phyloP scores from a whole-genome alignment of 345 rosid genomes.

The Euphorbia tirucalli region DNA sequence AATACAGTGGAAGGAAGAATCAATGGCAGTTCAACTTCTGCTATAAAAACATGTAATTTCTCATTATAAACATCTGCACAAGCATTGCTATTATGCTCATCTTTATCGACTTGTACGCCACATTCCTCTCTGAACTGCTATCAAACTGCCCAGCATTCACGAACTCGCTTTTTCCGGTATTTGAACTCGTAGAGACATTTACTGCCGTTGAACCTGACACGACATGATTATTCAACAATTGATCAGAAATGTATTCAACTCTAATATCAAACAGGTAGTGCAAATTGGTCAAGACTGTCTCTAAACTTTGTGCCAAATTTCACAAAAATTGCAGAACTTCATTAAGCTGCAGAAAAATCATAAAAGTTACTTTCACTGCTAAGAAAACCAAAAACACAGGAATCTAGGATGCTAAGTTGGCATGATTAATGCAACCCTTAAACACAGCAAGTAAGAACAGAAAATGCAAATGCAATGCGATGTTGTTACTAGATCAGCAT shows the following conservation, averaged over 20 bases:
- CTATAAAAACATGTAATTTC: constrained; percentile 42
- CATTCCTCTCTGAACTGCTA: constrained; percentile 28
- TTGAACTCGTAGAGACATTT: constrained; percentile 64
- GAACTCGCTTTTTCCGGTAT: constrained; percentile 59
- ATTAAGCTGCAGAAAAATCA: background rate
- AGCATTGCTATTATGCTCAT: constrained; percentile 27
- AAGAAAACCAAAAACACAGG: too few relatives aligned
- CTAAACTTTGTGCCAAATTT: background rate
- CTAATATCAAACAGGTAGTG: background rate
- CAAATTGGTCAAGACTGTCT: too few relatives aligned
- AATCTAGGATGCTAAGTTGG: too few relatives aligned
- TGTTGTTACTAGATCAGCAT: too few relatives aligned
- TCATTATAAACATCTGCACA: constrained; percentile 23
- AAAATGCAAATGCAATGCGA: too few relatives aligned
- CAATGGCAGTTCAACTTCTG: constrained; percentile 11
- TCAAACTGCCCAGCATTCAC: constrained; percentile 65
- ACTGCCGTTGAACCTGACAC: constrained; percentile 63
- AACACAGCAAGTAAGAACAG: too few relatives aligned
- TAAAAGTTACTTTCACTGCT: too few relatives aligned
- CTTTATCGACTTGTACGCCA: constrained; percentile 14
- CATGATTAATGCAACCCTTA: too few relatives aligned
- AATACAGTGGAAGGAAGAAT: constrained; percentile 7
- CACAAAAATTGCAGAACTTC: too few relatives aligned
- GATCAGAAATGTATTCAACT: background rate
- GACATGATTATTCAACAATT: constrained; percentile 12